Evolutionary conservation across 2,329 filamentous ascomycete species (phyloP).

Genomic region (Lachnellula willkommii): DNA sequence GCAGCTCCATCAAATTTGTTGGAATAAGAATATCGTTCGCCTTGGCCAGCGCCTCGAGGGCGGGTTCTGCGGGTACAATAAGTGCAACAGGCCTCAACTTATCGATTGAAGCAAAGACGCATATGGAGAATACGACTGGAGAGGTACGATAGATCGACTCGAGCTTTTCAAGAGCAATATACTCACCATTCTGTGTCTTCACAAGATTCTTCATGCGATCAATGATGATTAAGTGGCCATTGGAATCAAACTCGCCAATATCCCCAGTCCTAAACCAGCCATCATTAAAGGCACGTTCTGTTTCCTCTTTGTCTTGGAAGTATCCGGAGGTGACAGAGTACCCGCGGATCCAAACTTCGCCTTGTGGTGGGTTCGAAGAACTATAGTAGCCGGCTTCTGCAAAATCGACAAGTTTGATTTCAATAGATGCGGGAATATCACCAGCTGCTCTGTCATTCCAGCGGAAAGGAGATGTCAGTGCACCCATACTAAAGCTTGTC

Average conservation of each 20-base stretch:
- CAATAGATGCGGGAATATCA: slow-evolving; percentile 68
- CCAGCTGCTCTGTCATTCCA: slow-evolving; percentile 77
- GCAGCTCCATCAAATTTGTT: slow-evolving; percentile 58
- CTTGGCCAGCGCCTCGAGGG: slow-evolving; percentile 54
- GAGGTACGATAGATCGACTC: slow-evolving; percentile 84
- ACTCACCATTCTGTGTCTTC: slow-evolving; percentile 92
- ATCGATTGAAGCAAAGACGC: slow-evolving; percentile 73
- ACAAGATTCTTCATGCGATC: slow-evolving; percentile 98
- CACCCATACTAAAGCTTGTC: slow-evolving; percentile 71
- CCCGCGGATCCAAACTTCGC: slow-evolving; percentile 87
- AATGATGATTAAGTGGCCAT: slow-evolving; percentile 80
- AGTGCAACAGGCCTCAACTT: slow-evolving; percentile 77
- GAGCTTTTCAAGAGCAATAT: slow-evolving; percentile 93
- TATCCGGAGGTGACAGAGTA: slow-evolving; percentile 70
- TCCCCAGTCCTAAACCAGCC: slow-evolving; percentile 98
- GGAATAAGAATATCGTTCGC: slow-evolving; percentile 55
- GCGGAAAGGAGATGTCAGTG: slow-evolving; percentile 76
- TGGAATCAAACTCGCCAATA: slow-evolving; percentile 79
- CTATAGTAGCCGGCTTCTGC: slow-evolving; percentile 77
- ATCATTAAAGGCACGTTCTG: slow-evolving; percentile 71
- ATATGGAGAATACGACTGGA: slow-evolving; percentile 77
- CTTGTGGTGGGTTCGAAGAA: slow-evolving; percentile 72
- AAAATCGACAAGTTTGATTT: slow-evolving; percentile 89
- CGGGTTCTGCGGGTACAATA: slow-evolving; percentile 63
- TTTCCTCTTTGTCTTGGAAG: slow-evolving; percentile 82